Evolutionary conservation across 225 moss, liverwort and hornwort genomes (phyloP).

Genomic region (Anthoceros angustus): DNA sequence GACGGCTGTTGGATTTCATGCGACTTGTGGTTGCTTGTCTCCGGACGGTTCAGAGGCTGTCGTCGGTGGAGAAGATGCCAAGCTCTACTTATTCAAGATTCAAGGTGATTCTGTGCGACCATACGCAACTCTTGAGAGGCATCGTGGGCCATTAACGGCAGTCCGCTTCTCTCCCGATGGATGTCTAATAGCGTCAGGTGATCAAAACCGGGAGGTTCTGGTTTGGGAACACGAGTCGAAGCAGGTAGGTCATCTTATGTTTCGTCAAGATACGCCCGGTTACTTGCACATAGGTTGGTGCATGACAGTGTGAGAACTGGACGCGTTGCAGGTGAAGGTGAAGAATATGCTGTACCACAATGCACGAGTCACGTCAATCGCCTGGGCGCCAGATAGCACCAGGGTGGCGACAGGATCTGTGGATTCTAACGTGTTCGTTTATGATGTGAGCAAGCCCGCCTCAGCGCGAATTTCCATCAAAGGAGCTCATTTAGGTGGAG

Average conservation of each 20-base stretch:
- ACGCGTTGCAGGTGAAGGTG: conserved; percentile 53
- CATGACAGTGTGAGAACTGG: background rate
- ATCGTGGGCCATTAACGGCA: background rate
- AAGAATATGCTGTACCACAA: conserved; percentile 98
- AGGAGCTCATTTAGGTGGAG: conserved; percentile 72
- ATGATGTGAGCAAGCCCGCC: conserved; percentile 50
- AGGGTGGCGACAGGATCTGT: conserved; percentile 77
- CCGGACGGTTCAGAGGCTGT: background rate
- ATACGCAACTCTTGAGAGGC: background rate
- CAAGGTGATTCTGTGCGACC: background rate
- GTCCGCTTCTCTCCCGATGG: conserved; percentile 39
- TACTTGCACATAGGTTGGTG: background rate
- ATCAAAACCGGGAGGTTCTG: conserved; percentile 74
- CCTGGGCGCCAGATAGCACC: conserved; percentile 76
- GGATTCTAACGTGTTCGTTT: conserved; percentile 65
- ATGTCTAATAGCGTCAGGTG: conserved; percentile 64
- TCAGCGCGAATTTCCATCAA: conserved; percentile 58
- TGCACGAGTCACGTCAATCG: conserved; percentile 58
- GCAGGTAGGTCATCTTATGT: conserved; percentile 22
- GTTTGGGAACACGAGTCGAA: conserved; percentile 62
- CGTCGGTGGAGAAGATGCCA: background rate
- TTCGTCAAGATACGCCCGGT: background rate
- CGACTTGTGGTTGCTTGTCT: conserved; percentile 44
- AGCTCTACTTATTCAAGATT: background rate
- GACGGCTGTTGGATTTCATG: conserved; percentile 28